Conservation (phyloP, 371 early-diverging fungal genomes). For the Mortierella sp. region DNA sequence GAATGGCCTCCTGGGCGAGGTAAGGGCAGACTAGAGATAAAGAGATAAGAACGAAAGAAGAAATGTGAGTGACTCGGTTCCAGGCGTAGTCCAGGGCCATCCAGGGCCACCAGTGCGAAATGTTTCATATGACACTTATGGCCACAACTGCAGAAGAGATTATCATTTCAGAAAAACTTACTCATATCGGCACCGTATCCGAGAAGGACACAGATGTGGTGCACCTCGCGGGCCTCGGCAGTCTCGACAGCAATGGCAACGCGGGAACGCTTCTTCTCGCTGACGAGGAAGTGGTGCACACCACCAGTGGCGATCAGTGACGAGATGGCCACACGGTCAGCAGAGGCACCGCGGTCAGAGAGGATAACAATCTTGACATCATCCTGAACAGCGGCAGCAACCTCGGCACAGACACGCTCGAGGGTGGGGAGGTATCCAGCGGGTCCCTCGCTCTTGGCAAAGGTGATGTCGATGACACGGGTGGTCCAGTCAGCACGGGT, state of each 20-base stretch:
- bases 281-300: conserved; percentile 94
- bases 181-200: conserved; percentile 97
- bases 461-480: conserved; percentile 90
- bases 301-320: conserved; percentile 93
- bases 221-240: conserved; percentile 96
- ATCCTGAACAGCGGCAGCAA: conserved; percentile 83
- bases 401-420: conserved; percentile 90
- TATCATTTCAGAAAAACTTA: conserved; percentile 26
- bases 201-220: conserved; percentile 96
- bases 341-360: conserved; percentile 79
- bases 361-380: conserved; percentile 87
- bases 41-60: neutral
- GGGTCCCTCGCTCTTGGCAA: conserved; percentile 79
- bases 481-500: conserved; percentile 83
- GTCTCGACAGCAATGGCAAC: conserved; percentile 93
- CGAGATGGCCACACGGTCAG: conserved; percentile 87
- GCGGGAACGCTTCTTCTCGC: conserved; percentile 88
- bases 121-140: conserved; percentile 6
- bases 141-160: neutral
- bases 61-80: neutral
- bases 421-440: conserved; percentile 83
- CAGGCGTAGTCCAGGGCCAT: neutral
- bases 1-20: conserved; percentile 88
- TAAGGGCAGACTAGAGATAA: conserved; percentile 87
- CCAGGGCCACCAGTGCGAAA: neutral